Percentiles rank a stretch among this genome's conserved stretches.
These are phyloP conservation scores for Fraxinus pennsylvanica DNA, from an alignment of 257 asterid genomes.

Conservation along the genomic window DNA sequence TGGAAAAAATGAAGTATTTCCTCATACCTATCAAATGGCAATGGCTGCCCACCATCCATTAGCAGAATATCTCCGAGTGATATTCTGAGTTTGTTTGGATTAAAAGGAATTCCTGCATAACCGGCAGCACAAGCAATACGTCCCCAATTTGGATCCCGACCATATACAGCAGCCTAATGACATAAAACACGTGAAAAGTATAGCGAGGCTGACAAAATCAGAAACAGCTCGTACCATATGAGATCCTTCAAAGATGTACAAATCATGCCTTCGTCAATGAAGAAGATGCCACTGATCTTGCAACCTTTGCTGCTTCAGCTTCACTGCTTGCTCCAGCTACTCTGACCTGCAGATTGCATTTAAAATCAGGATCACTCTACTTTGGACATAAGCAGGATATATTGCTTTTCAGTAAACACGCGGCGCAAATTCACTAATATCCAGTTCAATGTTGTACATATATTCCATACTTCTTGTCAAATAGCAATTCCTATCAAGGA, in stretches of 20 bases:
- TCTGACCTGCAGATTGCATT: conserved; percentile 55
- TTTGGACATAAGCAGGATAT: not conserved
- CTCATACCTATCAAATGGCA: conserved; percentile 73
- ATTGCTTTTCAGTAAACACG: not conserved
- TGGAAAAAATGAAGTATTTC: not conserved
- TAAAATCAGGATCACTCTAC: not conserved
- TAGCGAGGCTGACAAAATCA: conserved; percentile 10
- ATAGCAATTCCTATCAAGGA: no score
- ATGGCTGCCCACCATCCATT: conserved; percentile 94
- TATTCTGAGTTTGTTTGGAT: conserved; percentile 64
- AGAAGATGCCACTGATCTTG: conserved; percentile 94
- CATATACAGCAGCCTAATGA: conserved; percentile 83
- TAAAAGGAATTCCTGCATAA: conserved; percentile 77
- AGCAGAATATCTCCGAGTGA: conserved; percentile 75
- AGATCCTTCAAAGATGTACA: conserved; percentile 3
- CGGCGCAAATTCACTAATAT: not conserved
- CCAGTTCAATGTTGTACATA: not conserved
- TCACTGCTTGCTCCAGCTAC: conserved; percentile 79
- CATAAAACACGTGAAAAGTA: conserved; percentile 20
- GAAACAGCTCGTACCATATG: conserved; percentile 1
- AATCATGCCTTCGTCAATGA: conserved; percentile 76
- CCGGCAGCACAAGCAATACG: conserved; percentile 98
- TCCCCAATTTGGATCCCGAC: conserved; percentile 99
- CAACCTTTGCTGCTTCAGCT: conserved; percentile 87
- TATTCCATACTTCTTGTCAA: not conserved